Evolutionary conservation across 192 early-diverging fungal genomes (phyloP), one percentile per base, ranked within the genome.

Genomic region (Backusella morwellensis): DNA sequence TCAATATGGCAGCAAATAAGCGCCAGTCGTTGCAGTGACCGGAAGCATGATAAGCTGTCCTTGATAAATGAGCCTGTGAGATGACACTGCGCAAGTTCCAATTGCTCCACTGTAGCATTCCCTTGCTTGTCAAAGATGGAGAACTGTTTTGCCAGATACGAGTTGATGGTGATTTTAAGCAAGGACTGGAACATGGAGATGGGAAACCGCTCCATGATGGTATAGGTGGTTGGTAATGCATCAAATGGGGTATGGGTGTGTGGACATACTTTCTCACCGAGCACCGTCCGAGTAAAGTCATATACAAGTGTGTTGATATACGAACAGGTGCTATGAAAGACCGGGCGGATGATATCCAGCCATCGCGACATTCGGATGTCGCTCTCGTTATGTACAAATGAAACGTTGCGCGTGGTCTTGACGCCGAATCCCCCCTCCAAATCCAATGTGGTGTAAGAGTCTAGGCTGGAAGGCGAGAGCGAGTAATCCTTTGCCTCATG

Each of bases 81-180:
- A 14, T 63, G 56, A 26, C 56, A 63, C 56, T 63, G 56, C 1
- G 56, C 56, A 6, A 63, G 11, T 14, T 63, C 23, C 26, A 63
- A 63, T 5, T 63, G 56, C 23, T 63, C 56, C 4, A 63, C 21
- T 29, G 56, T 63, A 0, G 56, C 21, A 72, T 47, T 50, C 21
- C 19, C 21, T 72, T 72, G 40, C 6, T 17, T 35, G 40, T 47
- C 41, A 72, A 72, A 47, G n/a, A 72, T 72, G 42, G 70, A 44
- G 23, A 44, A 40, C 11, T 50, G 23, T 34, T 47, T 72, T 23
- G 70, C 40, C 23, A 72, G 38, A 21, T 70, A 38, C 3, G 35
- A 38, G 41, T 41, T 70, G 23, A 63, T 63, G 26, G 56, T 29
- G 9, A 63, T 63, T 26, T 63, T 63, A 2, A 2, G 11, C 19